Evolutionary conservation across 805 yeast species (phyloP), one percentile per base, ranked within the genome.

Genomic region (Groenewaldozyma salmanticensis): DNA sequence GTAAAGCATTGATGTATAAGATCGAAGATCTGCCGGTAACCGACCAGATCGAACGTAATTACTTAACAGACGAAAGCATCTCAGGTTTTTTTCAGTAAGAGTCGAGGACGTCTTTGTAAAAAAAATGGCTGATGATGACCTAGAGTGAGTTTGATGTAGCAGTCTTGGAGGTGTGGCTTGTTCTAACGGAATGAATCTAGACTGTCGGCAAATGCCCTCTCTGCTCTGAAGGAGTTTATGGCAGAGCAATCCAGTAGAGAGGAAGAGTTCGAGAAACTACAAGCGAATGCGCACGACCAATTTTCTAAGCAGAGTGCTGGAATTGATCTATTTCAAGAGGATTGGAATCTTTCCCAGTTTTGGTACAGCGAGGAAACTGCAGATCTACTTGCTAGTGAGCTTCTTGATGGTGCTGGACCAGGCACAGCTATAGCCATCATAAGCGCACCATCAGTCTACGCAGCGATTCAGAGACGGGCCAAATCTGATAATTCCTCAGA

Each of bases 261-360:
- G 15, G 72, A 74, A 43, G 68, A 72, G 43, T 81, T 84, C 55
- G 71, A 70, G 36, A 60, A 68, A 40, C 56, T 85, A 39, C 68
- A 67, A 47, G 56, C 67, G 40, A 62, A 66, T 40, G 83, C 88
- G 6, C 86, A 82, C 49, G 70, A 72, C 24, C 63, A 64, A 4
- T 74, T 66, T 49, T 71, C 67, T n/a, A 57, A 52, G 22, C 13
- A 27, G 3, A 20, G 27, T 7, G 59, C 60, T 38, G 50, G 51
- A 13, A 88, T 88, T 60, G 84, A 79, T 40, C 68, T 75, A 31
- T 87, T 87, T 59, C 70, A 81, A 55, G 96, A 87, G 60, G 95
- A 87, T 61, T 87, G 96, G 96, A 92, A 85, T 55, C 67, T 88
- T 31, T 85, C 95, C 1, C 96, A 87, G 60, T 87, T 87, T 62